Evolutionary conservation across 805 yeast species (phyloP).

Genomic region (Lachancea sp.): DNA sequence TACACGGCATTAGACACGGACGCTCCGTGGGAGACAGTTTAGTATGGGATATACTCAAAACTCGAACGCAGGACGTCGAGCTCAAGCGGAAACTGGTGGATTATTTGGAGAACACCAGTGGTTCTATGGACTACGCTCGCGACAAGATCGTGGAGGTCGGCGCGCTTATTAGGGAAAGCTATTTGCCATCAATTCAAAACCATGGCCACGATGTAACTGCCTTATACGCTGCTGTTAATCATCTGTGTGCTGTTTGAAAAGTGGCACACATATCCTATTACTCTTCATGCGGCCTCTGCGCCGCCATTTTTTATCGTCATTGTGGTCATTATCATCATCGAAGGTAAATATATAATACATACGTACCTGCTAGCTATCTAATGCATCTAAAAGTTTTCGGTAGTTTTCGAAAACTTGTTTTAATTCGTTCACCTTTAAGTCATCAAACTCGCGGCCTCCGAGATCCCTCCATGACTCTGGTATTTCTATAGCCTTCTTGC

Average conservation of each 20-base stretch:
- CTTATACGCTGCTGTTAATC: slow-evolving; percentile 12
- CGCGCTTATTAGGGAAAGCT: slow-evolving; percentile 17
- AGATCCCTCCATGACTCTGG: slow-evolving; percentile 21
- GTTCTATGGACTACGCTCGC: slow-evolving; percentile 26
- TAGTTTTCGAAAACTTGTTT: slow-evolving; percentile 29
- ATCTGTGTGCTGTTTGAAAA: slow-evolving; percentile 10
- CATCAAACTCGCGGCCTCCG: slow-evolving; percentile 27
- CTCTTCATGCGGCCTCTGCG: no score
- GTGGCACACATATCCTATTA: no score
- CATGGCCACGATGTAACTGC: slow-evolving; percentile 10
- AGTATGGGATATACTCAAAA: slow-evolving; percentile 44
- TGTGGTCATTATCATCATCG: slow-evolving; percentile 1
- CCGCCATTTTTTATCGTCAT: neutral
- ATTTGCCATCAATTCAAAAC: slow-evolving; percentile 16
- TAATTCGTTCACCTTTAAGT: slow-evolving; percentile 25
- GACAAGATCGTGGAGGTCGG: slow-evolving; percentile 18
- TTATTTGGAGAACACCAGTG: slow-evolving; percentile 36
- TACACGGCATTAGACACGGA: slow-evolving; percentile 50
- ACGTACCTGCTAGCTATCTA: slow-evolving; percentile 4
- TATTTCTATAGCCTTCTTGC: slow-evolving; percentile 6
- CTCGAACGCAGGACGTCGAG: slow-evolving; percentile 44
- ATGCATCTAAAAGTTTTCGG: slow-evolving; percentile 14
- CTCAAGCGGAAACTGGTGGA: slow-evolving; percentile 47
- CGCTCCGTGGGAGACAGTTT: slow-evolving; percentile 33
- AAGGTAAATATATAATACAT: neutral